Base-by-base conservation (phyloP, 1,139 yeast genomes). In the Debaryomyces sp. region DNA sequence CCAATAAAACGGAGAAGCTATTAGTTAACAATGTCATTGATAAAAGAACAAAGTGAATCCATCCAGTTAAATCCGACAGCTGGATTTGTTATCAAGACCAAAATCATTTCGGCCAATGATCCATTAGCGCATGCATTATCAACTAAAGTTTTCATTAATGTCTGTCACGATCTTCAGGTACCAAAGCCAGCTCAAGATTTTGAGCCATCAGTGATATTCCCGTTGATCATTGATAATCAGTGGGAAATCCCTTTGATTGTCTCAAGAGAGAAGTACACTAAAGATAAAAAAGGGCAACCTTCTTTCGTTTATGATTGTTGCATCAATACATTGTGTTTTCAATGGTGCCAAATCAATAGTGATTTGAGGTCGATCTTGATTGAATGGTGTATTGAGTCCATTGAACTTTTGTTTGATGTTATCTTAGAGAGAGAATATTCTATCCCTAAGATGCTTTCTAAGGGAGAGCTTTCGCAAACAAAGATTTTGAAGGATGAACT, bases 161-260 rank as follows among this genome's bases (percentile, higher is more conserved):
- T 89, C 0, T 88, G 96, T 59, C 81, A 85, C 23, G 86, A 85
- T 57, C 61, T 68, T 0, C 76, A 78, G 33, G 85, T 89, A 0
- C 96, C 96, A 24, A 63, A 60, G 52, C 80, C 76, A 8, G 64
- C 64, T 8, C 68, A 63, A 24, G 80, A 68, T 26, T 85, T 85
- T 57, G 75, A 77, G 37, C 83, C 92, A 2, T 75, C 70, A 29
- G 66, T 73, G 2, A 83, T 89, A 6, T 84, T 84, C 57, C 84
- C 88, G 1, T 65, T 83, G 48, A 86, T 89, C 24, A 81, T 85
- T 63, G 83, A 83, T 37, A 85, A 85, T 57, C 76, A 84, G 59
- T 90, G 96, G 96, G 92, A 87, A 52, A 86, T 90, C 3, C 97
- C 97, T 1, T 81, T 90, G 8, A 78, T 87, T 0, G 81, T 89